phyloP scores from a whole-genome alignment of 148 eudicot species.

The Rhododendron simsii region DNA sequence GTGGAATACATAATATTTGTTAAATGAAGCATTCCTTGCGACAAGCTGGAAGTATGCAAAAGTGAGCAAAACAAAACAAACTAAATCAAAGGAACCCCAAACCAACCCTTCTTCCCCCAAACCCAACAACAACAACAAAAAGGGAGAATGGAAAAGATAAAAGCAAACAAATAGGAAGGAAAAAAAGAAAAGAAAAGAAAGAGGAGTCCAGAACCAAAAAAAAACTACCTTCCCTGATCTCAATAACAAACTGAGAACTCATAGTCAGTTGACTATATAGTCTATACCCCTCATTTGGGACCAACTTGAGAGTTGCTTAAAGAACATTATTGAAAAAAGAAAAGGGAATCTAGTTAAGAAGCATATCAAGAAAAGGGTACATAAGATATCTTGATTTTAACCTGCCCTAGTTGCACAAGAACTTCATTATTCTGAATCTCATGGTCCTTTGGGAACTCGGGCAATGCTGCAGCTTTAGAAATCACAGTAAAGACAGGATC shows the following conservation, averaged over 20 bases:
- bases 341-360: background rate
- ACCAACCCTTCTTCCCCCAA: background rate
- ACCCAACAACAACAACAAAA: background rate
- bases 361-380: constrained; percentile 4
- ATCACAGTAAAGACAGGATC: constrained; percentile 72
- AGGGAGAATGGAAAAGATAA: background rate
- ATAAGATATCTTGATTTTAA: constrained; percentile 19
- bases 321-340: background rate
- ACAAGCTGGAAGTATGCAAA: background rate
- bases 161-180: constrained; percentile 8
- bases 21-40: constrained; percentile 2
- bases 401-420: constrained; percentile 85
- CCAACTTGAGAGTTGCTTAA: constrained; percentile 1
- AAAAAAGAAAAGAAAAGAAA: background rate
- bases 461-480: constrained; percentile 74
- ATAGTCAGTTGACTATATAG: background rate
- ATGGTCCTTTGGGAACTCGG: constrained; percentile 58
- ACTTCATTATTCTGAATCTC: constrained; percentile 68
- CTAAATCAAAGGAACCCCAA: background rate
- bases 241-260: background rate
- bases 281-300: background rate
- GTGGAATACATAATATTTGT: constrained; percentile 14
- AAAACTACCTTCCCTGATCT: background rate
- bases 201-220: background rate
- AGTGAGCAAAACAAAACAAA: background rate